phyloP scores from a whole-genome alignment of 495 filamentous ascomycete genomes.

The Hypoxylon trugodes region DNA sequence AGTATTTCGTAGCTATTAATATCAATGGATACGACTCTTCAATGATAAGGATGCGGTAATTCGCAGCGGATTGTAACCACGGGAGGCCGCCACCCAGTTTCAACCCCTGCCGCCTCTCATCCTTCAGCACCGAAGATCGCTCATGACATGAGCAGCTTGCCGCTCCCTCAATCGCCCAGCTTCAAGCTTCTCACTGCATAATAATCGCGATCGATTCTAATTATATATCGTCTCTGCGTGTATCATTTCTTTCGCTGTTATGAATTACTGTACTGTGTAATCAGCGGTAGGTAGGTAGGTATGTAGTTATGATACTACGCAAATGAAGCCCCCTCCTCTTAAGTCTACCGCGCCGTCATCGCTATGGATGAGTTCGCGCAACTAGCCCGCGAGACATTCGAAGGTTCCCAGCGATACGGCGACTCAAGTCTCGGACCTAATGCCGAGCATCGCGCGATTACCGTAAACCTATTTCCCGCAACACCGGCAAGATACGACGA shows the following conservation, averaged over 20 bases:
- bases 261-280: no score
- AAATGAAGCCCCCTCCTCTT: constrained; percentile 22
- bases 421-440: constrained; percentile 24
- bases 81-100: not conserved
- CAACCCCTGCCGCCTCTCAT: constrained; percentile 7
- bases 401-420: constrained; percentile 33
- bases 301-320: not conserved
- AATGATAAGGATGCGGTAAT: not conserved
- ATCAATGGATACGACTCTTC: not conserved
- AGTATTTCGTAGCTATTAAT: no score
- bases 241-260: no score
- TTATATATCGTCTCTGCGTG: no score
- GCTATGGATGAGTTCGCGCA: constrained; percentile 38
- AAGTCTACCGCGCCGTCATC: constrained; percentile 4
- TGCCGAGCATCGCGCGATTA: constrained; percentile 20
- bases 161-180: not conserved
- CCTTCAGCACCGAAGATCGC: constrained; percentile 1
- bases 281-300: not conserved
- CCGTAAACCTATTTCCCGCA: constrained; percentile 11
- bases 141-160: not conserved
- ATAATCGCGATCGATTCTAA: no score
- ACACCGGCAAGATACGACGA: constrained; percentile 22
- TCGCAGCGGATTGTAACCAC: not conserved
- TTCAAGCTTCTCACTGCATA: not conserved
- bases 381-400: constrained; percentile 35